Evolutionary conservation across 2,329 filamentous ascomycete genomes (phyloP), one percentile per base, ranked within the genome.

Genomic region (Cladosporium sp.): DNA sequence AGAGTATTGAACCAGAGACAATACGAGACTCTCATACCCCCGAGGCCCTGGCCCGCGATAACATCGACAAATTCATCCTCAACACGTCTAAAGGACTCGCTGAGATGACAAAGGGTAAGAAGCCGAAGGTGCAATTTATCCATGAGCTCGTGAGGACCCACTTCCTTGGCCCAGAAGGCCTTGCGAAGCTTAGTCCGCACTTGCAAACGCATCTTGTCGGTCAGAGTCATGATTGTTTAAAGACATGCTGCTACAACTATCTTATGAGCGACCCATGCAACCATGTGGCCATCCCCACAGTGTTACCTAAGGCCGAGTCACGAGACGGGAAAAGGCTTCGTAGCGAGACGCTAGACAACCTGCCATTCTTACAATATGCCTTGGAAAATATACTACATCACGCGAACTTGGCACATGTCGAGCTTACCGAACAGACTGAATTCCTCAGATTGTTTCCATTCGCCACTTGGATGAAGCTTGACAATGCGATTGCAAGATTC

Each of bases 71-170:
- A 1, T 81, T 76, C 29, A 73, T 86, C 0, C 70, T 80, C 0
- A 75, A 72, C 35, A 79, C 74, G 0, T 86, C 84, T 0, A 86
- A 86, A 69, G 84, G 85, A 0, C 75, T 86, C 11, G 80, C 79
- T 0, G 83, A 86, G 62, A 67, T 80, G 0, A 80, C 79, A 0
- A 78, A 72, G 14, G 71, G 73, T 0, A 68, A 67, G 7, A 53
- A 28, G 10, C 66, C 69, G 2, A 79, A 67, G 0, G 80, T 85
- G 0, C 84, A 86, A 65, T 86, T 86, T 69, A 85, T 85, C 4
- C 83, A 86, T 46, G 81, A 85, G 67, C 83, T 83, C 0, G 81
- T 85, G 3, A 44, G 37, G 6, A 44, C 37, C 0, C 37, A 44
- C 7, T 21, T 44, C 10, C 37, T 44, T n/a, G 37, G 37, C 0